Evolutionary conservation across 257 asterid genomes (phyloP).

Genomic region (Plantago ovata): DNA sequence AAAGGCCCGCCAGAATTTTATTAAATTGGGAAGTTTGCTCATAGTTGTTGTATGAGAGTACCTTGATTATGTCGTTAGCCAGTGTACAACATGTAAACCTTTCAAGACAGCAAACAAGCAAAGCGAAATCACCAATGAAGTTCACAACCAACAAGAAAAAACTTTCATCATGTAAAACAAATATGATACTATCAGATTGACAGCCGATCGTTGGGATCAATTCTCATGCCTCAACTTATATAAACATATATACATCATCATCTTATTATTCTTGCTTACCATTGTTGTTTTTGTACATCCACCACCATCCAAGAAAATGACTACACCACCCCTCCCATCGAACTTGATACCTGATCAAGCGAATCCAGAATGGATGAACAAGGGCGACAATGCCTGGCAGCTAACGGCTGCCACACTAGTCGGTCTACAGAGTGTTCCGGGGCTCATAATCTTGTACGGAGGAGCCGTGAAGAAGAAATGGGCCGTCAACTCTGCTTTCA

Average conservation of each 20-base stretch:
- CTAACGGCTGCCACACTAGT: conserved; percentile 58
- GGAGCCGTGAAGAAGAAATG: conserved; percentile 70
- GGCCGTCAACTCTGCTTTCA: conserved; percentile 77
- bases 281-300: no score
- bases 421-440: conserved; percentile 64
- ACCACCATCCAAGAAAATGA: conserved; percentile 11
- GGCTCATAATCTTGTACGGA: conserved; percentile 58
- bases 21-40: background rate
- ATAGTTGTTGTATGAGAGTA: background rate
- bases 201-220: conserved; percentile 45
- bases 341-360: conserved; percentile 27
- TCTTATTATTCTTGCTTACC: no score
- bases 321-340: conserved; percentile 30
- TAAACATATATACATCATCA: background rate
- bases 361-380: conserved; percentile 57
- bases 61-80: conserved; percentile 19
- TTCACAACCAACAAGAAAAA: conserved; percentile 24
- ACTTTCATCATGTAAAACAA: conserved; percentile 12
- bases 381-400: conserved; percentile 74
- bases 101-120: conserved; percentile 9
- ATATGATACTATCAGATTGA: conserved; percentile 18
- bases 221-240: conserved; percentile 17
- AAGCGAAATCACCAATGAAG: conserved; percentile 18
- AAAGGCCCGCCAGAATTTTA: background rate
- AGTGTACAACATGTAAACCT: conserved; percentile 23